These are phyloP conservation scores for Otatea glauca DNA, from an alignment of 176 grass and related monocot species.

Conservation along the genomic window DNA sequence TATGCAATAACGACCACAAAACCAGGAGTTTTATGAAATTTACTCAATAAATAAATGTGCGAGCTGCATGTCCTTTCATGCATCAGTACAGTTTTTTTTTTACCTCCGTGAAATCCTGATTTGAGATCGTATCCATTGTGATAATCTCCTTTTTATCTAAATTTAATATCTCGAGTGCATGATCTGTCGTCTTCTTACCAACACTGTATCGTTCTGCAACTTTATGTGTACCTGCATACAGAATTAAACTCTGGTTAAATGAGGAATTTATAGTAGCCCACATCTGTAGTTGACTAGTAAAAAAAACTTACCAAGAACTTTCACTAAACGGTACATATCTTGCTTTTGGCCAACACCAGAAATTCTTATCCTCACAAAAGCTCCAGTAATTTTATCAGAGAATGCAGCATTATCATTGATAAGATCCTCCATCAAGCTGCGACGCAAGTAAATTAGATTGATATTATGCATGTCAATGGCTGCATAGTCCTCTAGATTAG, in stretches of 20 bases:
- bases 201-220: conserved; percentile 76
- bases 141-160: conserved; percentile 90
- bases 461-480: conserved; percentile 96
- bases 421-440: conserved; percentile 80
- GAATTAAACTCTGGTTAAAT: conserved; percentile 44
- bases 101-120: conserved; percentile 98
- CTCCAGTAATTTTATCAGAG: conserved; percentile 76
- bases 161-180: conserved; percentile 93
- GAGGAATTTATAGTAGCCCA: conserved; percentile 34
- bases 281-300: not conserved
- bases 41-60: conserved; percentile 25
- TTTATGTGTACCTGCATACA: conserved; percentile 78
- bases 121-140: conserved; percentile 91
- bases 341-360: conserved; percentile 76
- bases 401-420: conserved; percentile 75
- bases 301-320: conserved; percentile 80
- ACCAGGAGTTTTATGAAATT: too few relatives aligned
- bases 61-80: conserved; percentile 12
- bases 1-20: too few relatives aligned
- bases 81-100: not conserved
- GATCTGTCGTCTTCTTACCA: conserved; percentile 90
- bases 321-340: conserved; percentile 97
- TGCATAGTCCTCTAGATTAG: conserved; percentile 84
- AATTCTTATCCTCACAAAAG: conserved; percentile 96
- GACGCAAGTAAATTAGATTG: conserved; percentile 87